Conservation (phyloP, 768 basidiomycete species). For the Phylloporus rhodoxanthus region DNA sequence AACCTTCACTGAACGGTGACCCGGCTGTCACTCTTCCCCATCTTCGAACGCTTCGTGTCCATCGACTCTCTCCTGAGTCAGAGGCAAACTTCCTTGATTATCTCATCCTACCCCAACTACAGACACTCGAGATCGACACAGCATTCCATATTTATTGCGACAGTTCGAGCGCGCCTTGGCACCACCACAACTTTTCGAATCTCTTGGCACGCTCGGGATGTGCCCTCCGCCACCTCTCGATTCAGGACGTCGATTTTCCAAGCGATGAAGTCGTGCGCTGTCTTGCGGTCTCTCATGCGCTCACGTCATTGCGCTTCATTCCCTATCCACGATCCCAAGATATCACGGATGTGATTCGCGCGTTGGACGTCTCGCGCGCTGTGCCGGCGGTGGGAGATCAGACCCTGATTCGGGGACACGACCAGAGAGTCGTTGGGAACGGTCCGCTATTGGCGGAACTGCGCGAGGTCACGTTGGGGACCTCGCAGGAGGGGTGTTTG, state of each 20-base stretch:
- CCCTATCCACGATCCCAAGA: slow-evolving; percentile 13
- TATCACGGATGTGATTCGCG: slow-evolving; percentile 3
- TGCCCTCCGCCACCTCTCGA: slow-evolving; percentile 9
- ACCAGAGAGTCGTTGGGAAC: neutral
- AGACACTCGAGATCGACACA: no score
- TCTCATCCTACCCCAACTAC: no score
- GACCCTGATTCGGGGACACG: neutral
- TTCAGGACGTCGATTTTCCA: slow-evolving; percentile 10
- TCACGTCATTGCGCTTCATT: slow-evolving; percentile 10
- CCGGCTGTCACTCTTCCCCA: no score
- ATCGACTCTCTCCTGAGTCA: no score
- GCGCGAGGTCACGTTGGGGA: slow-evolving; percentile 13
- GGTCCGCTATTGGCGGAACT: slow-evolving; percentile 4
- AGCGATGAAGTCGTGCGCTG: slow-evolving; percentile 17
- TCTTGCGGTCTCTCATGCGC: slow-evolving; percentile 9
- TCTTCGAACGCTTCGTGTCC: no score
- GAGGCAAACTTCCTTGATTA: no score
- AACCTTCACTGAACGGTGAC: no score
- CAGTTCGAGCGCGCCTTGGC: neutral
- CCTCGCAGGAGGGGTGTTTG: slow-evolving; percentile 9
- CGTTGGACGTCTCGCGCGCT: slow-evolving; percentile 4
- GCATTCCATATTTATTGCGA: neutral
- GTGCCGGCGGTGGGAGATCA: neutral
- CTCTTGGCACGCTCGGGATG: slow-evolving; percentile 16
- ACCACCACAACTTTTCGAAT: slow-evolving; percentile 5